phyloP scores from a whole-genome alignment of 192 early-diverging fungal genomes.

The Gryganskiella cystojenkinii region DNA sequence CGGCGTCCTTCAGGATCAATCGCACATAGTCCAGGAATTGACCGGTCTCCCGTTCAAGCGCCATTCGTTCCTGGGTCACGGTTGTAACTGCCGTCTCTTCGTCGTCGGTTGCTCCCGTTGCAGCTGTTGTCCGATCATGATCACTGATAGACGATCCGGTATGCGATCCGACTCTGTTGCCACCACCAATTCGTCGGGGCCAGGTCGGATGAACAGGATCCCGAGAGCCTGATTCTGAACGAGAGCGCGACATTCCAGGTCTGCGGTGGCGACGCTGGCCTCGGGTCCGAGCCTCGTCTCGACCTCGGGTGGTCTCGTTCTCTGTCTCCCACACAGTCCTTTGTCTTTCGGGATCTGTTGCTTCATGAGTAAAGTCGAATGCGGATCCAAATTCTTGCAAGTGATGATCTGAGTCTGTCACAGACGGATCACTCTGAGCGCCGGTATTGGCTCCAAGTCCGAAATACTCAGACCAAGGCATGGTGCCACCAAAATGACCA shows the following conservation, averaged over 20 bases:
- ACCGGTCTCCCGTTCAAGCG: slow-evolving; percentile 14
- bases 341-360: neutral
- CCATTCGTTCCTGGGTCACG: neutral
- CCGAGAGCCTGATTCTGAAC: too few relatives aligned
- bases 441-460: slow-evolving; percentile 1
- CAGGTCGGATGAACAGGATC: too few relatives aligned
- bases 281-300: too few relatives aligned
- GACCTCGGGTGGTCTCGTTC: too few relatives aligned
- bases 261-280: too few relatives aligned
- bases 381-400: slow-evolving; percentile 17
- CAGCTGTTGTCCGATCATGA: slow-evolving; percentile 1
- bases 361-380: slow-evolving; percentile 17
- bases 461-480: slow-evolving; percentile 17
- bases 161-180: too few relatives aligned
- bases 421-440: slow-evolving; percentile 13
- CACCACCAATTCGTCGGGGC: too few relatives aligned
- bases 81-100: too few relatives aligned
- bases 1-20: slow-evolving; percentile 5
- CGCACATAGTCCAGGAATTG: slow-evolving; percentile 28
- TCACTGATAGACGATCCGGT: neutral
- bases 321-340: too few relatives aligned
- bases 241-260: too few relatives aligned
- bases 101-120: neutral
- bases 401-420: slow-evolving; percentile 12
- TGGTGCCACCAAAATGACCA: neutral